Base-by-base conservation (phyloP, 345 rosid genomes). In the Sisymbrium altissimum region DNA sequence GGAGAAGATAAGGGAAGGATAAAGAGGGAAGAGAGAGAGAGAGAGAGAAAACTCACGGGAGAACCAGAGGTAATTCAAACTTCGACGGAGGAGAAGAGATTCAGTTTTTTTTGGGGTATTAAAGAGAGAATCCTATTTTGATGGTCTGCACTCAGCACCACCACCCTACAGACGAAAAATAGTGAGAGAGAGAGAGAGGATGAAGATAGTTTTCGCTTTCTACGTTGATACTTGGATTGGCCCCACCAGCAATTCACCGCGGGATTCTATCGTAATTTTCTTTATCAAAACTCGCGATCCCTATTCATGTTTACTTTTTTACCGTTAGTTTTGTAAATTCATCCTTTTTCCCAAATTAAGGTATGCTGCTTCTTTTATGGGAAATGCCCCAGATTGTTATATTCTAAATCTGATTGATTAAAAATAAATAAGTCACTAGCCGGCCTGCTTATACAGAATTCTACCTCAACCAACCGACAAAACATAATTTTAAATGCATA, bases 221-320 rank as follows among this genome's bases (percentile, higher is more conserved):
- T 58, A 10, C 61, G 78, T 36, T 68, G 10, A 61, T 68, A 32
- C 27, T 60, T 62, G 48, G 45, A 46, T 64, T 25, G 80, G 75
- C 40, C 72, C 80, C 72, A 77, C 80, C 38, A 39, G 15, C 9
- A 63, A 40, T 59, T 83, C 79, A 79, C 95, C 87, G 72, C 84
- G 79, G 86, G 43, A 36, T 35, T 40, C 14, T 14, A 15, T 48
- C 9, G 50, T 71, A 11, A 60, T 32, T 46, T 3, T 2, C 2
- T 2, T 10, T 2, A 3, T 14, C 13, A 0, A 2, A 52, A 50
- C 19, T 64, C 70, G 64, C 38, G 27, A 32, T 64, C 40, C 5
- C 9, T 27, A 8, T 44, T 58, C 1, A 9, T 21, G 6, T 30
- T 35, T 48, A 25, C 1, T 7, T 11, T 44, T 59, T 59, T 21